Evolutionary conservation across 805 yeast genomes (phyloP), one percentile per base, ranked within the genome.

Genomic region (Metschnikowia colocasiae): DNA sequence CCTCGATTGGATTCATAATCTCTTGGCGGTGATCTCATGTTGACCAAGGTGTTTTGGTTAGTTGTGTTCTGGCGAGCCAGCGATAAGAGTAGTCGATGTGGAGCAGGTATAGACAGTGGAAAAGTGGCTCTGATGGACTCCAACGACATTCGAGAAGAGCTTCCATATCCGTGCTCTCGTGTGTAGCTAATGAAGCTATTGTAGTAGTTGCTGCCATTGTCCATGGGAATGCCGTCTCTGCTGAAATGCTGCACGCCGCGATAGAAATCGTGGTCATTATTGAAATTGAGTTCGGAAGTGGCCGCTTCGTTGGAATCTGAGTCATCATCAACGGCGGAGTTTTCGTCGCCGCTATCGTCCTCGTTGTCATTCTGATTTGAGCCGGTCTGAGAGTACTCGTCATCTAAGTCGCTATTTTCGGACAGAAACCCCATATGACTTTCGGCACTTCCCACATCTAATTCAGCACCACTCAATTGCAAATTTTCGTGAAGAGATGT

Each of bases 41-140:
- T n/a, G 38, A 37, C 41, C 13, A 56, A 37, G 16, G 63, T 54
- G 39, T 60, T 54, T 12, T 49, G 46, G 47, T 61, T 59, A 3
- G 58, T 52, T 25, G 51, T 50, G 40, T 59, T 61, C 38, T 62
- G 63, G 3, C 65, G 54, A 3, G 67, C 66, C 9, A 64, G 57
- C 4, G 67, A 54, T 2, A 66, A 54, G 6, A 65, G 56, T 18
- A 65, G 50, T 32, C 60, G 51, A 40, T 61, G 53, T 4, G 49
- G 30, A 15, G 37, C 38, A 18, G 37, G 23, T 16, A 38, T 16
- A 3, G 43, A 40, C 20, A n/a, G 37, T 5, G 37, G 30, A 16
- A 40, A 32, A 12, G 36, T 16, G 7, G 43, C 10, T 23, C 43
- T 30, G 16, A 40, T 13, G 15, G 43, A 40, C 16, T 22, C 36